Evolutionary conservation across 352 stramenopile species (phyloP), one percentile per base, ranked within the genome.

Genomic region (Pythium sp.): DNA sequence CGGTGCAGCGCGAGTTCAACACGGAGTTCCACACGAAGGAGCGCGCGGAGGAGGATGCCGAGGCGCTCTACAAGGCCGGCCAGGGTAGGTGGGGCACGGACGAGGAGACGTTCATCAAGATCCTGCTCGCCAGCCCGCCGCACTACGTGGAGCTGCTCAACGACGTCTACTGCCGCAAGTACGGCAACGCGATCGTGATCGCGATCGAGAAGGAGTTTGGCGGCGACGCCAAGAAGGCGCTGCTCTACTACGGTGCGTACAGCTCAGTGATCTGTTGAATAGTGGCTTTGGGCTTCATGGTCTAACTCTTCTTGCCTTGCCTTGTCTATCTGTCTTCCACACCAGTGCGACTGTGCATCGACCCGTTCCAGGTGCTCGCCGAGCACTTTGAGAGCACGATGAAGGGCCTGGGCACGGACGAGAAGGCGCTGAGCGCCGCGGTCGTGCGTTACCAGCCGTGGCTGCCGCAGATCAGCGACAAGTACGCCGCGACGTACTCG

Each of bases 41-140:
- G 32, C 75, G 74, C 36, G 84, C 84, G 6, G 77, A 91, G 49
- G 55, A 75, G 15, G 75, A 92, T 56, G 84, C 84, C 36, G 73
- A 87, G 54, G 77, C 74, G 56, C 73, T 94, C 30, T 91, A 91
- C 73, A 81, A 91, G 41, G 84, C 84, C 9, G 86, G 86, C 18
- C 74, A 92, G 68, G 84, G 84, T 43, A 85, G 82, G 62, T 91
- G 80, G 86, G 84, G 84, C 34, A 94, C 86, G 28, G 86, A 92
- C 32, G 86, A 94, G 58, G 80, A 74, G 26, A 76, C 78, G 2
- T 93, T 93, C 70, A 71, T 86, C 41, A 80, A 78, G 24, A 78
- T 89, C 60, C 56, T 91, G 22, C 81, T 89, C 65, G 78, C 79
- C 15, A 89, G 82, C 51, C 82, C 82, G 30, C 73, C 79, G 28